Conservation (phyloP, 2,329 filamentous ascomycete species). For the Verticillium dahliae region DNA sequence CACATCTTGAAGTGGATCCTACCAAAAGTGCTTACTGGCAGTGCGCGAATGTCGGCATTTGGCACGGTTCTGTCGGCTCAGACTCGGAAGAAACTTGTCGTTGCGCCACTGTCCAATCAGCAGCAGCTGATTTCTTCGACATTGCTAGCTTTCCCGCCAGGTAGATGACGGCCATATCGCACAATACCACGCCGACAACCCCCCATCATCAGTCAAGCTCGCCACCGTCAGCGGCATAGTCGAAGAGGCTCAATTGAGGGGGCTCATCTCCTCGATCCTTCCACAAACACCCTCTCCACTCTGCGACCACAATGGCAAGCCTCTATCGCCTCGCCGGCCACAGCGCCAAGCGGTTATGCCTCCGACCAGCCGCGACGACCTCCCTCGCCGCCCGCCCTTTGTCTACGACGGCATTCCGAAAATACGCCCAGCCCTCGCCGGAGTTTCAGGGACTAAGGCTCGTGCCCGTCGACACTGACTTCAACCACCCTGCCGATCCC, state of each 20-base stretch:
- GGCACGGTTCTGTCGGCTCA: not conserved
- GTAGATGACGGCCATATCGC: slow-evolving; percentile 11
- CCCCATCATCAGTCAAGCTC: slow-evolving; percentile 9
- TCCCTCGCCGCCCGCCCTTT: slow-evolving; percentile 47
- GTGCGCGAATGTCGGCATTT: not conserved
- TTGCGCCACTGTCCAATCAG: slow-evolving; percentile 8
- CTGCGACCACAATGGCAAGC: slow-evolving; percentile 51
- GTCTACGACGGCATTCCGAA: slow-evolving; percentile 57
- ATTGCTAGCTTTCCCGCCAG: slow-evolving; percentile 3
- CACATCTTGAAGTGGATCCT: too few relatives aligned
- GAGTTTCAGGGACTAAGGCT: slow-evolving; percentile 52
- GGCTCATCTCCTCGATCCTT: slow-evolving; percentile 14
- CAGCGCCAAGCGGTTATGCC: slow-evolving; percentile 61
- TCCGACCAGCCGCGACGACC: slow-evolving; percentile 33
- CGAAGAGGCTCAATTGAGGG: slow-evolving; percentile 14
- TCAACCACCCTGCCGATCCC: slow-evolving; percentile 43
- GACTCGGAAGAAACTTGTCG: not conserved
- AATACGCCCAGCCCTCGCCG: slow-evolving; percentile 51
- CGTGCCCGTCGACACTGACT: slow-evolving; percentile 59
- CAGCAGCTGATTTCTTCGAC: slow-evolving; percentile 6
- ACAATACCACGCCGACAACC: slow-evolving; percentile 11
- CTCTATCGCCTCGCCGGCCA: slow-evolving; percentile 67
- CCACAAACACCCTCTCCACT: slow-evolving; percentile 20
- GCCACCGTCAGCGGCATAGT: slow-evolving; percentile 11
- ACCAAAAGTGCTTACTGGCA: not conserved